Percentiles rank a stretch among this genome's conserved stretches.
These are phyloP conservation scores for Barnettozyma sucrosica DNA, from an alignment of 805 yeast genomes.

Conservation along the genomic window DNA sequence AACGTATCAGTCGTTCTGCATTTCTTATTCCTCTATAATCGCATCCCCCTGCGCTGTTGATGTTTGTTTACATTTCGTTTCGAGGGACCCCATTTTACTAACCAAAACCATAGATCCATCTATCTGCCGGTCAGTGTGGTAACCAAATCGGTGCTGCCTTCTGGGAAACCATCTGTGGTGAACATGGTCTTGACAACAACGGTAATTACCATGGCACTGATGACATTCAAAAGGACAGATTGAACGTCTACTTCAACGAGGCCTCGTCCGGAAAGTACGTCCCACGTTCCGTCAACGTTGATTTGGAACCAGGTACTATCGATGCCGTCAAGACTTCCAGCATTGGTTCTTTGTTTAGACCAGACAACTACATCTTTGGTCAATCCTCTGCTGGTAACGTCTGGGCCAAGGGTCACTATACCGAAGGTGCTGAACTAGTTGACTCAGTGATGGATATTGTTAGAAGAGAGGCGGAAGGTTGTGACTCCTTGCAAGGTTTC, in stretches of 20 bases:
- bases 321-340: slow-evolving; percentile 95
- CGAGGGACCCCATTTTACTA: slow-evolving; percentile 11
- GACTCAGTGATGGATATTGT: slow-evolving; percentile 94
- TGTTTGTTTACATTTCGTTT: slow-evolving; percentile 3
- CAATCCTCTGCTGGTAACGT: slow-evolving; percentile 99
- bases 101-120: slow-evolving; percentile 59
- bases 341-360: slow-evolving; percentile 90
- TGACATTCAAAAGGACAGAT: slow-evolving; percentile 75
- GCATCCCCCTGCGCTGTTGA: neutral
- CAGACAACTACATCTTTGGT: slow-evolving; percentile 94
- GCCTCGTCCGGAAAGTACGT: slow-evolving; percentile 95
- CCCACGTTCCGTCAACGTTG: slow-evolving; percentile 96
- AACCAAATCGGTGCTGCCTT: slow-evolving; percentile 96
- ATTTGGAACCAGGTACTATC: slow-evolving; percentile 95
- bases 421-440: slow-evolving; percentile 91
- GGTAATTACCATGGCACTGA: slow-evolving; percentile 65
- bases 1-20: neutral
- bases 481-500: slow-evolving; percentile 97
- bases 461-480: slow-evolving; percentile 93
- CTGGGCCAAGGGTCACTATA: slow-evolving; percentile 98
- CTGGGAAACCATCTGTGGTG: slow-evolving; percentile 89
- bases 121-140: slow-evolving; percentile 98
- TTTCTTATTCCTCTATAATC: neutral
- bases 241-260: slow-evolving; percentile 92
- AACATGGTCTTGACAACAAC: slow-evolving; percentile 72